These are phyloP conservation scores for Mikania micrantha DNA, from an alignment of 129 eudicot genomes.

Conservation along the genomic window DNA sequence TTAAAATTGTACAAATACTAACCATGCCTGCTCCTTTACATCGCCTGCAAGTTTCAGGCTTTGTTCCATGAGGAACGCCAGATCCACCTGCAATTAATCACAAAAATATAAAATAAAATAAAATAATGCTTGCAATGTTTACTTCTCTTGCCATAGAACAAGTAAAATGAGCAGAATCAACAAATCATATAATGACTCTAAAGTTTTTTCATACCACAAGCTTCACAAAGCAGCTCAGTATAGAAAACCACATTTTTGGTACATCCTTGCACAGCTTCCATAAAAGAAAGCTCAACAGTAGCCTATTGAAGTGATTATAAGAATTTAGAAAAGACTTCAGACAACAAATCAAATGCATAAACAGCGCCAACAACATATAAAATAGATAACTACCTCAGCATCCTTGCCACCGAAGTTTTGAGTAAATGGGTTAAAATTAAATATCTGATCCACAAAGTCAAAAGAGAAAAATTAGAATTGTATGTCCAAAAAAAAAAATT, in stretches of 20 bases:
- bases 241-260: conserved; percentile 48
- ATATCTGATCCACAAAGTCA: conserved; percentile 13
- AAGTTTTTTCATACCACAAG: conserved; percentile 57
- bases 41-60: conserved; percentile 79
- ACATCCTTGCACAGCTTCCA: conserved; percentile 99
- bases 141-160: background rate
- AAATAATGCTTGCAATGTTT: background rate
- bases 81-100: conserved; percentile 53
- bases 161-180: background rate
- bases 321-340: background rate
- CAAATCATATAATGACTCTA: background rate
- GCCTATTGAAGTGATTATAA: conserved; percentile 21
- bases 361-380: background rate
- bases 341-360: background rate
- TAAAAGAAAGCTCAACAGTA: conserved; percentile 68
- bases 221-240: conserved; percentile 63
- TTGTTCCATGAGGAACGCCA: conserved; percentile 92
- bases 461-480: background rate
- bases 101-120: background rate
- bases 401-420: conserved; percentile 46
- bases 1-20: conserved; percentile 7
- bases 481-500: background rate
- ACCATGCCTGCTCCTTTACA: conserved; percentile 94
- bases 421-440: conserved; percentile 10
- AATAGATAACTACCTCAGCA: conserved; percentile 37